These are phyloP conservation scores for Boletus subluridellus DNA, from an alignment of 1,284 basidiomycete species.

Conservation along the genomic window DNA sequence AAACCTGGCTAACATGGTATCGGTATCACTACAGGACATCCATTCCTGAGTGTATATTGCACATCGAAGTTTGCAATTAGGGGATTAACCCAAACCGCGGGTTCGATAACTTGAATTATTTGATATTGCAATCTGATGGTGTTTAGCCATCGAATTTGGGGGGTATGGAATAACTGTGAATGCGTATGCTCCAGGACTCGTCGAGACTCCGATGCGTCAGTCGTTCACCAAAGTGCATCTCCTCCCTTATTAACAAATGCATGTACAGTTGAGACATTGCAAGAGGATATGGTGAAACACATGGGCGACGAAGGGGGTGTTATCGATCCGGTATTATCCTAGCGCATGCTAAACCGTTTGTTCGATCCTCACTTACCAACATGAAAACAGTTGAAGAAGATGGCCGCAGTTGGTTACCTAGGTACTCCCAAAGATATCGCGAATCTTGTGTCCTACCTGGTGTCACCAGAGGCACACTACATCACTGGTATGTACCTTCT, in stretches of 20 bases:
- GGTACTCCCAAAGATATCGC: conserved; percentile 37
- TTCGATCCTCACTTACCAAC: conserved; percentile 1
- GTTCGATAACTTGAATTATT: conserved; percentile 5
- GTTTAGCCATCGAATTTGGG: conserved; percentile 39
- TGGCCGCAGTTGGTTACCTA: conserved; percentile 22
- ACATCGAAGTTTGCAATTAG: conserved; percentile 36
- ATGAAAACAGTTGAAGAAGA: conserved; percentile 13
- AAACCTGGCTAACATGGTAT: not conserved
- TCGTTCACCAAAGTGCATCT: not conserved
- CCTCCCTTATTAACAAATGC: not conserved
- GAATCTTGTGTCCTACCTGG: conserved; percentile 37
- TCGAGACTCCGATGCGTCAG: conserved; percentile 37
- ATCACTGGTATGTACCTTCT: conserved; percentile 33
- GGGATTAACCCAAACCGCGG: conserved; percentile 33
- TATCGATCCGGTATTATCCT: conserved; percentile 10
- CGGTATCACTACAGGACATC: conserved; percentile 13
- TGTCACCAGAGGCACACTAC: conserved; percentile 35
- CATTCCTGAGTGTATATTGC: conserved; percentile 26
- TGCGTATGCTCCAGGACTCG: conserved; percentile 47
- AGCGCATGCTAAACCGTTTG: no score
- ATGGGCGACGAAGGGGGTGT: conserved; percentile 19
- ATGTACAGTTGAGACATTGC: conserved; percentile 17
- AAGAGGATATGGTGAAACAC: conserved; percentile 14
- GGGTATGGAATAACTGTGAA: conserved; percentile 48
- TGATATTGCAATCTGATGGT: conserved; percentile 2